Base-by-base conservation (phyloP, 345 rosid genomes). In the Pelargonium nanum region DNA sequence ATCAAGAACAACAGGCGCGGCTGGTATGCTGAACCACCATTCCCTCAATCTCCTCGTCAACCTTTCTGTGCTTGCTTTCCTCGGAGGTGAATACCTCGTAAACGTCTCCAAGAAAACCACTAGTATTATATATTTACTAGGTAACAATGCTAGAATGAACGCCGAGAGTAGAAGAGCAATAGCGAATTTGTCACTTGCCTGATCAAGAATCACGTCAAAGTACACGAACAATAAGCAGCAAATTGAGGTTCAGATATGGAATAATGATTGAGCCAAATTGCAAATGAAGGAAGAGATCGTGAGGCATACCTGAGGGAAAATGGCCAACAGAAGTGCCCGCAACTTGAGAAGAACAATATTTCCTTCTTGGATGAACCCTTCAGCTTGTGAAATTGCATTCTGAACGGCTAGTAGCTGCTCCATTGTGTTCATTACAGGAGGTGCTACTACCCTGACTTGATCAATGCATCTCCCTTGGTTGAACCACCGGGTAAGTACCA, bases 11-110 rank as follows among this genome's bases (percentile, higher is more conserved):
- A 94, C 94, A 0, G 96, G 96, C 62, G 97, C 97, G 1, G 97
- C 97, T 0, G 96, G 99, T 66, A 88, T 80, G 74, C 99, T 88
- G 77, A 86, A 88, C 99, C 99, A 94, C 96, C 99, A 94, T 63
- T 90, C 99, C 69, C 83, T 86, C 72, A 87, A 52, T 74, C 99
- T 82, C 76, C 99, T 81, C 70, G 71, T 64, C 72, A 76, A 73
- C 77, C 89, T 78, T 63, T 88, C 99, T 0, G 85, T 83, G 78
- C 81, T 81, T 9, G 77, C 85, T 77, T 68, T 82, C 64, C 97
- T 75, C 8, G 74, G 79, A 0, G 91, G 97, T 0, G 99, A 94
- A 70, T 84, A 86, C 62, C 86, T 77, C 1, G 99, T 94, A 72
- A 80, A 94, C 12, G 58, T 65, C 83, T 94, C 99, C 70, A 86